Conservation (phyloP, 1,284 basidiomycete species). For the Filobasidium uniguttulatum region DNA sequence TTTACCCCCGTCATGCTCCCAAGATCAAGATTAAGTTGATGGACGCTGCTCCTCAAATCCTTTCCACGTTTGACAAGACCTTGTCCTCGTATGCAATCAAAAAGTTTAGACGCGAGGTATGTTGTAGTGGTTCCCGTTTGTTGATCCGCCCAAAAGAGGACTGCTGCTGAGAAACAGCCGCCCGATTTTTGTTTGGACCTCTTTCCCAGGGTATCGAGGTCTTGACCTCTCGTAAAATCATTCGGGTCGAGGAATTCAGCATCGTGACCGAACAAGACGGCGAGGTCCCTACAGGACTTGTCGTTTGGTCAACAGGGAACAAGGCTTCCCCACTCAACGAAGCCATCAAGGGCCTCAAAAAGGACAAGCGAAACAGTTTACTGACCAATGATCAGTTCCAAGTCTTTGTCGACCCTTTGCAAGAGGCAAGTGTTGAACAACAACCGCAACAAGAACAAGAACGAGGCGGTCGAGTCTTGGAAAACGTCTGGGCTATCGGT, state of each 20-base stretch:
- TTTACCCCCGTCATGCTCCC: conserved; percentile 51
- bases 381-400: conserved; percentile 8
- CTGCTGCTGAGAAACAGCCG: not conserved
- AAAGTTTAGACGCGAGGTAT: conserved; percentile 12
- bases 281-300: conserved; percentile 8
- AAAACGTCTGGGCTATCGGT: conserved; percentile 11
- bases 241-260: conserved; percentile 2
- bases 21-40: conserved; percentile 59
- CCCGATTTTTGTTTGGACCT: not conserved
- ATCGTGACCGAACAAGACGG: conserved; percentile 16
- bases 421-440: too few species aligned
- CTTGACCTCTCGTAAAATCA: conserved; percentile 11
- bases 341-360: not conserved
- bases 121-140: not conserved
- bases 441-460: not conserved
- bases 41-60: conserved; percentile 66
- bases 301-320: conserved; percentile 15
- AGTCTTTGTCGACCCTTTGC: conserved; percentile 1
- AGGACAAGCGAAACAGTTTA: conserved; percentile 4
- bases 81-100: conserved; percentile 20
- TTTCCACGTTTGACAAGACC: conserved; percentile 64
- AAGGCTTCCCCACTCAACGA: conserved; percentile 8
- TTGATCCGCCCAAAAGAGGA: not conserved
- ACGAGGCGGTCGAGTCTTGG: not conserved
- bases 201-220: conserved; percentile 9